Percentiles rank a stretch among this genome's conserved stretches.
These are phyloP conservation scores for Amborella trichopoda DNA, from an alignment of 164 flowering plant genomes.

Conservation along the genomic window DNA sequence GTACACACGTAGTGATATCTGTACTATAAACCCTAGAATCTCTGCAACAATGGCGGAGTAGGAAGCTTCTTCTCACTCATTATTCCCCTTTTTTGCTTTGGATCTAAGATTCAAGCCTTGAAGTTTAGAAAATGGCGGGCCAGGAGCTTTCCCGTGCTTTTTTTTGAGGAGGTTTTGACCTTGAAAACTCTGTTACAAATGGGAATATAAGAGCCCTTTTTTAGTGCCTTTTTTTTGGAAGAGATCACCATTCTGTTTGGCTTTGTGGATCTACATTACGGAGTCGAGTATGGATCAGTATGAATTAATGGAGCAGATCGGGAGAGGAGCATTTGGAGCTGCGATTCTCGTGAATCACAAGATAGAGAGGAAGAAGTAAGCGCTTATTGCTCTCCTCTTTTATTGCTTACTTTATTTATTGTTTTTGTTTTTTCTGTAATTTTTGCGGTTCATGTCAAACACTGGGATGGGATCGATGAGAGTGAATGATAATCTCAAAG, in stretches of 20 bases:
- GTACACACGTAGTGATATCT: background rate
- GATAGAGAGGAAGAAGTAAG: constrained; percentile 75
- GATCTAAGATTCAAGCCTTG: background rate
- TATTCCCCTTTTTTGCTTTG: background rate
- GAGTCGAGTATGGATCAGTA: constrained; percentile 96
- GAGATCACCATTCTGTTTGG: background rate
- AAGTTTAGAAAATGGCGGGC: background rate
- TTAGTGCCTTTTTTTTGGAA: background rate
- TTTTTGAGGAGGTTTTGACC: background rate
- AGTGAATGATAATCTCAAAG: too few relatives aligned
- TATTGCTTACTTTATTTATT: background rate
- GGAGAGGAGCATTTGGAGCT: constrained; percentile 96
- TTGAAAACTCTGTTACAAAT: background rate
- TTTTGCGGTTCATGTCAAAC: too few relatives aligned
- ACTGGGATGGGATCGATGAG: too few relatives aligned
- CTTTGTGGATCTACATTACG: constrained; percentile 18
- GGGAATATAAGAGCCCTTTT: constrained; percentile 1
- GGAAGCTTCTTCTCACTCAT: too few relatives aligned
- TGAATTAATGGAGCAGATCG: constrained; percentile 99
- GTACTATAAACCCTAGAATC: too few relatives aligned
- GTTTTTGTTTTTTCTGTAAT: background rate
- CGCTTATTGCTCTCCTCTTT: background rate
- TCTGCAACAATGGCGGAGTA: too few relatives aligned
- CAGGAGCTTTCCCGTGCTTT: background rate
- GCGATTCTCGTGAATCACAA: constrained; percentile 92